phyloP scores from a whole-genome alignment of 805 yeast genomes.

The Yamadazyma tumulicola region DNA sequence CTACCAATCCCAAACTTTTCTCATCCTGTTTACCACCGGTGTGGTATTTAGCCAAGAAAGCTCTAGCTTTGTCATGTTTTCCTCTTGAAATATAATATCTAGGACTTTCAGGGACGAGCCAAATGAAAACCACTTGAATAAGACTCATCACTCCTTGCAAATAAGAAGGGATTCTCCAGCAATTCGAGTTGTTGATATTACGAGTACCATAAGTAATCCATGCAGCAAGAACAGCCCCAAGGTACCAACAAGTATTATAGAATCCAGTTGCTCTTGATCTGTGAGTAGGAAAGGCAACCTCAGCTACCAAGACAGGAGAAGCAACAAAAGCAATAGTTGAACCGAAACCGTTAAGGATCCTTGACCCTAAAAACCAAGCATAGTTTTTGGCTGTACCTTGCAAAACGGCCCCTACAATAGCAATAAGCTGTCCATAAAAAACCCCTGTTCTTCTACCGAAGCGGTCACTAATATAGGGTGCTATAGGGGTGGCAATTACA shows the following conservation, averaged over 20 bases:
- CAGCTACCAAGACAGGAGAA: slow-evolving; percentile 46
- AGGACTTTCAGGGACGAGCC: slow-evolving; percentile 47
- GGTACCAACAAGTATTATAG: slow-evolving; percentile 48
- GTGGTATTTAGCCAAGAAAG: slow-evolving; percentile 15
- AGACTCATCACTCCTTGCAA: slow-evolving; percentile 48
- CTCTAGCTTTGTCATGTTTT: slow-evolving; percentile 32
- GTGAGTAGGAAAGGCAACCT: slow-evolving; percentile 48
- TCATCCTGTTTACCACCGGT: slow-evolving; percentile 28
- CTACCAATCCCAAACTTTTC: slow-evolving; percentile 6
- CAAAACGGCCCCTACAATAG: slow-evolving; percentile 29
- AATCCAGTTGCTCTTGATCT: slow-evolving; percentile 39
- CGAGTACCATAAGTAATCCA: slow-evolving; percentile 22
- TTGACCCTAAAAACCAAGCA: slow-evolving; percentile 37
- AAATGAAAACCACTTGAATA: slow-evolving; percentile 31
- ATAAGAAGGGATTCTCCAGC: slow-evolving; percentile 54
- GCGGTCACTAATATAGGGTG: slow-evolving; percentile 25
- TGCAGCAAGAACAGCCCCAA: slow-evolving; percentile 49
- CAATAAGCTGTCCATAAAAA: slow-evolving; percentile 19
- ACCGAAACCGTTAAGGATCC: slow-evolving; percentile 49
- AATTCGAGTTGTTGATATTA: slow-evolving; percentile 25
- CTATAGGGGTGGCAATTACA: slow-evolving; percentile 22
- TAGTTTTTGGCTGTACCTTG: slow-evolving; percentile 32
- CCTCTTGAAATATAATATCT: slow-evolving; percentile 41
- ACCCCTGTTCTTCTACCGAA: slow-evolving; percentile 35
- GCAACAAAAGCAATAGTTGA: slow-evolving; percentile 35